Percentiles rank a stretch among this genome's conserved stretches.
Evolutionary conservation across 495 filamentous ascomycete species (phyloP).

Genomic region (Podospora fimiseda): DNA sequence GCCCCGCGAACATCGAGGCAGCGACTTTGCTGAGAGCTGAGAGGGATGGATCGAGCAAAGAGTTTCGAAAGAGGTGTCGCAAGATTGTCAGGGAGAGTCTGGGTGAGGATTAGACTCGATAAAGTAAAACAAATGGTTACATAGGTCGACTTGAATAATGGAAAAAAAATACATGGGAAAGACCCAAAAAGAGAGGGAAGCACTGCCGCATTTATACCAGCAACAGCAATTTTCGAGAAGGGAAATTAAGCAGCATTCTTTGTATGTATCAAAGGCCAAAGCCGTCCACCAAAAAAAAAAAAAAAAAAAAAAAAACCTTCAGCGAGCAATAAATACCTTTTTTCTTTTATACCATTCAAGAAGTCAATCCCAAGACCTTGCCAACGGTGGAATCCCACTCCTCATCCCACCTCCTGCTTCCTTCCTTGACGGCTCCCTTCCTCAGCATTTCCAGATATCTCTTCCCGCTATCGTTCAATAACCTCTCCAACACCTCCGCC

Average conservation of each 20-base stretch:
- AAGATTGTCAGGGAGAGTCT: constrained; percentile 78
- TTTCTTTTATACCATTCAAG: not conserved
- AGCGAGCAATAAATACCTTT: not conserved
- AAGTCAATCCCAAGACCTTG: constrained; percentile 55
- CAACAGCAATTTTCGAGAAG: too few species aligned
- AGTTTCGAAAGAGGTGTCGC: constrained; percentile 70
- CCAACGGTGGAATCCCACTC: constrained; percentile 84
- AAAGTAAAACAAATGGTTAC: too few species aligned
- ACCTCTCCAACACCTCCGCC: constrained; percentile 47
- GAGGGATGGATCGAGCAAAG: constrained; percentile 49
- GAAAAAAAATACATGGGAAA: too few species aligned
- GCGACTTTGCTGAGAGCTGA: constrained; percentile 83
- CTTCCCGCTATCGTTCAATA: constrained; percentile 48
- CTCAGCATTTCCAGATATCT: constrained; percentile 55
- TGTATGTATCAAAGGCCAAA: too few species aligned
- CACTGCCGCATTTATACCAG: too few species aligned
- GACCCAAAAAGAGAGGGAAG: too few species aligned
- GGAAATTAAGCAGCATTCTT: too few species aligned
- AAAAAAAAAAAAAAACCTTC: too few species aligned
- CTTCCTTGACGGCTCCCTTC: constrained; percentile 70
- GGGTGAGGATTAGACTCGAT: constrained; percentile 67
- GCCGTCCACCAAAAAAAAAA: too few species aligned
- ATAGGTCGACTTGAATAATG: not conserved
- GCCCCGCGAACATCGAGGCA: constrained; percentile 90
- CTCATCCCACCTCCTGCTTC: constrained; percentile 79